A percentile compares a stretch with the other conserved stretches of the same genome.
Conservation (phyloP, 768 basidiomycete genomes). For the Macrocybe gigantea region DNA sequence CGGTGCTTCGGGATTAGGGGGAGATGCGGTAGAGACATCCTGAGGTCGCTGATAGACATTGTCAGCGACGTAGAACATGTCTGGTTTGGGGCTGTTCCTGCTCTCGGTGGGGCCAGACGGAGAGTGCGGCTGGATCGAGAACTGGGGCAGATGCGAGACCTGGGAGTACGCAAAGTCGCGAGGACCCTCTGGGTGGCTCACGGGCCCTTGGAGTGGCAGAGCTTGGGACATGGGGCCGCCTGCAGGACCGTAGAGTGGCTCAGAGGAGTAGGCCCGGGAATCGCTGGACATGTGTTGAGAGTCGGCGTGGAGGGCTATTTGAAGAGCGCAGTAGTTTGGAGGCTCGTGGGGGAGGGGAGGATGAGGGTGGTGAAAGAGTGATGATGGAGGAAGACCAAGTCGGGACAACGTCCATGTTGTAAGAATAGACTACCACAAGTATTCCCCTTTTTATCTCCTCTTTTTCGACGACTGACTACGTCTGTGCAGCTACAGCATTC, state of each 20-base stretch:
- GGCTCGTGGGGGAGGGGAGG: slow-evolving; percentile 21
- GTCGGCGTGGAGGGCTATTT: slow-evolving; percentile 16
- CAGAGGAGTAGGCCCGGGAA: slow-evolving; percentile 18
- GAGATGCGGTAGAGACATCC: slow-evolving; percentile 18
- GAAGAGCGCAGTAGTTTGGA: slow-evolving; percentile 12
- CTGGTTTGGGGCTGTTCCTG: slow-evolving; percentile 31
- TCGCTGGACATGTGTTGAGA: slow-evolving; percentile 32
- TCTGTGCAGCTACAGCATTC: too few species aligned
- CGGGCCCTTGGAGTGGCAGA: slow-evolving; percentile 36
- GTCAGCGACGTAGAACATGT: slow-evolving; percentile 43
- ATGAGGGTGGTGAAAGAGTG: slow-evolving; percentile 15
- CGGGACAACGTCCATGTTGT: slow-evolving; percentile 19
- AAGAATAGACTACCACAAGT: slow-evolving; percentile 6
- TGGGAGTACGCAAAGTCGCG: slow-evolving; percentile 35
- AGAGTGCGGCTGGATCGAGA: slow-evolving; percentile 24
- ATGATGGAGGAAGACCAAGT: slow-evolving; percentile 22
- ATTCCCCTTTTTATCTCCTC: not conserved
- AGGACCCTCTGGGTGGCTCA: slow-evolving; percentile 36
- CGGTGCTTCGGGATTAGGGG: slow-evolving; percentile 25
- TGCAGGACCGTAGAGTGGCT: slow-evolving; percentile 34
- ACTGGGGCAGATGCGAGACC: slow-evolving; percentile 32
- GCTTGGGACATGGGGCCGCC: slow-evolving; percentile 34
- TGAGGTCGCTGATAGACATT: slow-evolving; percentile 5
- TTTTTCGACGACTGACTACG: not conserved
- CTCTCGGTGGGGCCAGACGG: slow-evolving; percentile 17